Base-by-base conservation (phyloP, 257 asterid genomes). In the Echium plantagineum region DNA sequence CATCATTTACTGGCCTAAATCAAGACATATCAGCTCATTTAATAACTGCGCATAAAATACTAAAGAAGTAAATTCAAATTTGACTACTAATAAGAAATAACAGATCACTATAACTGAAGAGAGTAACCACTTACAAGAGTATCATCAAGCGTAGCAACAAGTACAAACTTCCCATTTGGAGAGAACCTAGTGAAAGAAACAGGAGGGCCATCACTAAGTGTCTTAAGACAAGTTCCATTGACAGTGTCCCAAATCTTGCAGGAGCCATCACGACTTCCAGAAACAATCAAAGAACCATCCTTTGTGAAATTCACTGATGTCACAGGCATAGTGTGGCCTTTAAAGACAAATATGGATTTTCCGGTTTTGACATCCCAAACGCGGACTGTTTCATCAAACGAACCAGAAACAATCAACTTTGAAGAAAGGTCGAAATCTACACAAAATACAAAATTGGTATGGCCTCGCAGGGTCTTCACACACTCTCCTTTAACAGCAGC, bases 321-420 rank as follows among this genome's bases (percentile, higher is more conserved):
- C 15, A 91, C 90, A 7, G 96, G 98, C 90, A 78, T 55, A 46
- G 85, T 56, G 66, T 91, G 98, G 6, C 83, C 98, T 48, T 62
- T 71, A 67, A 91, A 79, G 30, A 79, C 89, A 62, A 79, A 88
- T 66, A 74, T 70, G 21, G 82, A 55, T 67, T 81, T 84, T 35
- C 95, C 95, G 46, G 93, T 80, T 64, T 79, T 79, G 56, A 79
- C 96, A 66, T 91, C 96, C 98, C 96, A 91, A 51, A 91, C 81
- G 48, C 95, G 78, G 32, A 91, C 79, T 21, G 94, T 88, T 30
- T 88, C 93, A 63, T 91, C 98, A 51, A 82, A 91, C 5, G 88
- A 80, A 2, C 96, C 96, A 0, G 98, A 88, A 13, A 81, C 98
- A 59, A 91, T 85, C 12, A 83, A 64, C 63, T 82, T 85, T 12